Percentiles rank a stretch among this genome's conserved stretches.
These are phyloP conservation scores for Chrysochromulina parva DNA, from an alignment of 78 protist species.

Conservation along the genomic window DNA sequence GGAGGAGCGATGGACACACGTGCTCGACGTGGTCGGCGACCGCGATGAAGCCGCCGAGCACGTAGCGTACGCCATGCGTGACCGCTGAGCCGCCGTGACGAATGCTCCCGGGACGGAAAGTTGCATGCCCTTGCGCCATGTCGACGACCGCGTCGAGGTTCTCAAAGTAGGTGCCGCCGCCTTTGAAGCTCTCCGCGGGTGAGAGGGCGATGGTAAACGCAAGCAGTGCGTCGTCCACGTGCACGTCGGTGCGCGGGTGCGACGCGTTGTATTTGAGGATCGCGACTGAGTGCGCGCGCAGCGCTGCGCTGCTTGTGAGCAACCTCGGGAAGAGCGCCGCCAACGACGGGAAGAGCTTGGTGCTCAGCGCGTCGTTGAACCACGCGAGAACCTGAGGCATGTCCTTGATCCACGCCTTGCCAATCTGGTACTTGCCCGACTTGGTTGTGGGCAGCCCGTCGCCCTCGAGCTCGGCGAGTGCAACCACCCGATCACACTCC, in stretches of 20 bases:
- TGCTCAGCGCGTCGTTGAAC: neutral
- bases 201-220: constrained; percentile 15
- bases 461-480: neutral
- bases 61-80: neutral
- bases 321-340: neutral
- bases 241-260: neutral
- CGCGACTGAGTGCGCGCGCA: constrained; percentile 17
- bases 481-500: neutral
- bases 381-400: neutral
- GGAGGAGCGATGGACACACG: too few species aligned
- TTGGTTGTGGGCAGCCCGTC: neutral
- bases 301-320: neutral
- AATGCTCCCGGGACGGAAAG: neutral
- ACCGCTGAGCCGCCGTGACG: neutral
- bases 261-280: constrained; percentile 11
- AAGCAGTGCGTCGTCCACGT: constrained; percentile 6
- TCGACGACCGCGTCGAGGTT: neutral
- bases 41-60: constrained; percentile 28
- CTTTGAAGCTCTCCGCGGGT: neutral
- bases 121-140: constrained; percentile 3
- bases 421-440: constrained; percentile 8
- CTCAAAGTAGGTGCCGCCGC: constrained; percentile 3
- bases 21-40: constrained; percentile 1
- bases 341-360: neutral
- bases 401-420: constrained; percentile 8